These are phyloP conservation scores for Aspergillus pseudoterreus DNA, from an alignment of 2,329 filamentous ascomycete genomes.

Conservation along the genomic window DNA sequence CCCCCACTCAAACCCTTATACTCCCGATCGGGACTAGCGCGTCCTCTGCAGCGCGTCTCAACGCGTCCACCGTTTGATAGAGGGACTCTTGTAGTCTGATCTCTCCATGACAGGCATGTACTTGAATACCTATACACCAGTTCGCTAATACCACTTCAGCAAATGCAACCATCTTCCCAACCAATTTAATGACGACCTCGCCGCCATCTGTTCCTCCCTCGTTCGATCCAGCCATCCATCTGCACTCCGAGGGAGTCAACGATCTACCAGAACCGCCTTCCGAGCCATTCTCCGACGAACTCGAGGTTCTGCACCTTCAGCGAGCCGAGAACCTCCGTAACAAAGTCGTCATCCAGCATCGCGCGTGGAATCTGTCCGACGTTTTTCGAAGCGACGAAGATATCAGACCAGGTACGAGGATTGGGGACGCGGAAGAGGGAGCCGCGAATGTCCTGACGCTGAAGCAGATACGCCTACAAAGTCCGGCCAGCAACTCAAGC, in stretches of 20 bases:
- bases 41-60: slow-evolving; percentile 21
- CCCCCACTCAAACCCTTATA: neutral
- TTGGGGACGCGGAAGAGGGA: neutral
- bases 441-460: slow-evolving; percentile 3
- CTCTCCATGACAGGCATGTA: too few species aligned
- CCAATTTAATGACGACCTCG: slow-evolving; percentile 31
- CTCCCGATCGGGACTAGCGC: slow-evolving; percentile 22
- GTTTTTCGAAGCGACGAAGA: slow-evolving; percentile 43
- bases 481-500: slow-evolving; percentile 11
- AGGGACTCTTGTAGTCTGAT: neutral
- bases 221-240: slow-evolving; percentile 49
- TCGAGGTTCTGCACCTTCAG: slow-evolving; percentile 36
- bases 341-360: slow-evolving; percentile 41
- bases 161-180: slow-evolving; percentile 1
- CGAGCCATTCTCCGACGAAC: slow-evolving; percentile 37
- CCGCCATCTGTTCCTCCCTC: slow-evolving; percentile 42
- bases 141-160: neutral
- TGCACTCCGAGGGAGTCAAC: slow-evolving; percentile 43
- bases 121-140: neutral
- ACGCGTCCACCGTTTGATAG: slow-evolving; percentile 5
- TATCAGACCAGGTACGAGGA: slow-evolving; percentile 29
- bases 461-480: slow-evolving; percentile 38
- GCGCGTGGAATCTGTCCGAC: slow-evolving; percentile 41
- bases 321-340: slow-evolving; percentile 33
- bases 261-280: slow-evolving; percentile 21